Conservation (phyloP, 306 rosid genomes). For the Rosa rugosa region DNA sequence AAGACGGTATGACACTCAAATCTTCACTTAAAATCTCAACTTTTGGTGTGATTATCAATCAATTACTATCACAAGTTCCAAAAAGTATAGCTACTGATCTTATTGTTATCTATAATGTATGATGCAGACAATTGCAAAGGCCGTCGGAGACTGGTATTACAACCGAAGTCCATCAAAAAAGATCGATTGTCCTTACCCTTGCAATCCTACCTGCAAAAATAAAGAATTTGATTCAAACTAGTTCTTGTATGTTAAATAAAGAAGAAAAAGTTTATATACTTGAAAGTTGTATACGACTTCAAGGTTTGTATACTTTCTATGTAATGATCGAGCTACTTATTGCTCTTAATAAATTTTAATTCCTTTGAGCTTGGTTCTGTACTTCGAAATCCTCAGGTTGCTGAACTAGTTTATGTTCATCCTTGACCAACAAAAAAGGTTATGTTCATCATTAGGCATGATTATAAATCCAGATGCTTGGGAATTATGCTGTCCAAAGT, state of each 20-base stretch:
- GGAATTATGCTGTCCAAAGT: not conserved
- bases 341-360: not conserved
- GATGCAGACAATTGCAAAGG: conserved; percentile 69
- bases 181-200: conserved; percentile 82
- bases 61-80: not conserved
- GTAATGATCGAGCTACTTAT: not conserved
- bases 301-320: not conserved
- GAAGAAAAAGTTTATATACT: not conserved
- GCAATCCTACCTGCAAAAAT: conserved; percentile 82
- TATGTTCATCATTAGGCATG: not conserved
- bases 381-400: not conserved
- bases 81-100: not conserved
- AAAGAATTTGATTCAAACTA: conserved; percentile 37
- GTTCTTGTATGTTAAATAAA: not conserved
- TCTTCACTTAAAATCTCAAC: not conserved
- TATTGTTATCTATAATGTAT: not conserved
- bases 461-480: not conserved
- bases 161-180: conserved; percentile 54
- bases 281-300: not conserved
- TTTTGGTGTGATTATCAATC: not conserved
- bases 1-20: conserved; percentile 44
- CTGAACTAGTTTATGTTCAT: not conserved
- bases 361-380: not conserved
- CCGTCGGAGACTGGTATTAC: conserved; percentile 80
- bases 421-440: not conserved